phyloP scores from a whole-genome alignment of 352 stramenopile genomes.

The Pelagophyceae sp. region DNA sequence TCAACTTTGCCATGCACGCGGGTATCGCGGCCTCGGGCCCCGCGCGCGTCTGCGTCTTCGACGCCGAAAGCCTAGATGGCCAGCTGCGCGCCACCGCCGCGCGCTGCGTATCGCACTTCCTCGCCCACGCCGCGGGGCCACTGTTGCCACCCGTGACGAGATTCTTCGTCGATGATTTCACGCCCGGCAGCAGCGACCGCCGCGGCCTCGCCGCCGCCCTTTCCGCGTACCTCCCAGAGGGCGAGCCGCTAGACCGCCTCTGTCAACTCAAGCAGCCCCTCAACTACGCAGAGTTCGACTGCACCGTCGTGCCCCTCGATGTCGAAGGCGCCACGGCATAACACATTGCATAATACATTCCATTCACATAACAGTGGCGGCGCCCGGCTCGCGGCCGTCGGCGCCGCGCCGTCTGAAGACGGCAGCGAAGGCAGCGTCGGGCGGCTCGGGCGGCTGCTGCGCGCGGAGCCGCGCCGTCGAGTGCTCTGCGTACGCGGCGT shows the following conservation, averaged over 20 bases:
- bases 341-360: too few relatives aligned
- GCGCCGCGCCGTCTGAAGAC: neutral
- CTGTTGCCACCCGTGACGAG: neutral
- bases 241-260: too few relatives aligned
- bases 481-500: neutral
- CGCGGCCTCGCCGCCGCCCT: neutral
- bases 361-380: too few relatives aligned
- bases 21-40: neutral
- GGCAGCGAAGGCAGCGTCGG: neutral
- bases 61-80: neutral
- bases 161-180: neutral
- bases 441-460: neutral
- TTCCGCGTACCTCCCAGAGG: too few relatives aligned
- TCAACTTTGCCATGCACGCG: neutral
- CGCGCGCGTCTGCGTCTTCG: neutral
- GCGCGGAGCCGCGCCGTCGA: neutral
- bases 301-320: too few relatives aligned
- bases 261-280: too few relatives aligned
- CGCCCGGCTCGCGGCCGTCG: too few relatives aligned
- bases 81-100: neutral
- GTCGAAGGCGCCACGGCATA: too few relatives aligned
- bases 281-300: too few relatives aligned
- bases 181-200: neutral
- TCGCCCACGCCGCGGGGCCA: neutral
- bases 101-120: neutral